phyloP scores from a whole-genome alignment of 2,329 filamentous ascomycete genomes.

The Sporothrix brasiliensis region DNA sequence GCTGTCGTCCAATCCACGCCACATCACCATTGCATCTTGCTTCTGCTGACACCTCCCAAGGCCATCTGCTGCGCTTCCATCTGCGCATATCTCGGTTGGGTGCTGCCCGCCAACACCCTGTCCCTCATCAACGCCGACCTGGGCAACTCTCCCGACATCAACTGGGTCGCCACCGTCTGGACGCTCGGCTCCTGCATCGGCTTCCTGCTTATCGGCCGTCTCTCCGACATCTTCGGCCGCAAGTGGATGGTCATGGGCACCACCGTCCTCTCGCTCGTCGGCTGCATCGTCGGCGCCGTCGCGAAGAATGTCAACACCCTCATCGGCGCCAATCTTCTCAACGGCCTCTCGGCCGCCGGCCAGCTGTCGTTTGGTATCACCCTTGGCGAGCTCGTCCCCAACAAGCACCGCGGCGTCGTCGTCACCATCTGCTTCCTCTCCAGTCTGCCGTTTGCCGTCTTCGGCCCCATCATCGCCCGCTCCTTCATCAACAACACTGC shows the following conservation, averaged over 20 bases:
- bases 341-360: slow-evolving; percentile 47
- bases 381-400: slow-evolving; percentile 50
- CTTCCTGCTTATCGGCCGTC: slow-evolving; percentile 48
- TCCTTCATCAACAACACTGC: slow-evolving; percentile 49
- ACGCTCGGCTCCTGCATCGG: slow-evolving; percentile 47
- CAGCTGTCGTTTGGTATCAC: slow-evolving; percentile 50
- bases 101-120: slow-evolving; percentile 45
- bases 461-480: slow-evolving; percentile 53
- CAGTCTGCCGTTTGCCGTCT: slow-evolving; percentile 48
- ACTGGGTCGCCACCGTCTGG: slow-evolving; percentile 45
- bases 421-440: slow-evolving; percentile 47
- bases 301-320: slow-evolving; percentile 44
- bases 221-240: slow-evolving; percentile 50
- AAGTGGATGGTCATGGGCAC: slow-evolving; percentile 47
- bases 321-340: slow-evolving; percentile 46
- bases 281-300: slow-evolving; percentile 45
- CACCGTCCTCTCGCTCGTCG: slow-evolving; percentile 44
- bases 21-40: background rate
- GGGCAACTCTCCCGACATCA: slow-evolving; percentile 42
- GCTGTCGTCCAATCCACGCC: background rate
- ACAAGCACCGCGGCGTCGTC: slow-evolving; percentile 46
- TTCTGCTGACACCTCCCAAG: slow-evolving; percentile 34
- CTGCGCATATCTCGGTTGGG: slow-evolving; percentile 45
- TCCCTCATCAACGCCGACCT: slow-evolving; percentile 44
- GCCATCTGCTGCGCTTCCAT: slow-evolving; percentile 44